Percentiles rank a stretch among this genome's conserved stretches.
These are phyloP conservation scores for Marasmius fiardii DNA, from an alignment of 1,284 basidiomycete genomes.

Conservation along the genomic window DNA sequence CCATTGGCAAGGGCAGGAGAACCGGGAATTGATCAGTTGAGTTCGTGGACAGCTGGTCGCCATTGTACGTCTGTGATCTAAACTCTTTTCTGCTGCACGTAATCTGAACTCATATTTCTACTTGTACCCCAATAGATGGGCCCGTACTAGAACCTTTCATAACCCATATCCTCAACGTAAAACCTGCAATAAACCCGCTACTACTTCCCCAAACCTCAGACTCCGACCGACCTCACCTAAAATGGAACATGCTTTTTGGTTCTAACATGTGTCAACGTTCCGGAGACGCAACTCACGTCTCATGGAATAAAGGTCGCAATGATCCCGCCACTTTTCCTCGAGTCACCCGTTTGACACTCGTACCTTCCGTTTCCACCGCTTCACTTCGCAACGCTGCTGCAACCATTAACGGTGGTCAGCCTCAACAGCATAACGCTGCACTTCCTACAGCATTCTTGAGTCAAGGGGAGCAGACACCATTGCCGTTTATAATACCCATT, in stretches of 20 bases:
- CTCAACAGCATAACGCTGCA: background rate
- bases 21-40: constrained; percentile 4
- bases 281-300: constrained; percentile 50
- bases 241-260: constrained; percentile 73
- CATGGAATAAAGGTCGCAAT: constrained; percentile 66
- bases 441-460: background rate
- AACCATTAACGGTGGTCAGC: background rate
- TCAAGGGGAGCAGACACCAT: constrained; percentile 31
- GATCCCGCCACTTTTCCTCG: constrained; percentile 76
- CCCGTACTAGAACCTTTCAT: constrained; percentile 67
- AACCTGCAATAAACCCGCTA: constrained; percentile 57
- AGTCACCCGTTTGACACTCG: constrained; percentile 43
- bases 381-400: constrained; percentile 18
- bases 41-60: constrained; percentile 3
- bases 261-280: constrained; percentile 61
- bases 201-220: constrained; percentile 47
- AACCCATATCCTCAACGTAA: constrained; percentile 43
- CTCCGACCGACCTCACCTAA: constrained; percentile 46
- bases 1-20: constrained; percentile 6
- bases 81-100: background rate
- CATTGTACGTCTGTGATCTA: constrained; percentile 8
- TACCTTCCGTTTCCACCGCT: background rate
- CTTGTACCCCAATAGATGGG: constrained; percentile 44
- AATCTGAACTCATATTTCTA: background rate
- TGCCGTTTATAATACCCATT: constrained; percentile 61